Percentiles rank a stretch among this genome's conserved stretches.
Conservation (phyloP, 2,329 filamentous ascomycete genomes). For the Colletotrichum spaethianum region DNA sequence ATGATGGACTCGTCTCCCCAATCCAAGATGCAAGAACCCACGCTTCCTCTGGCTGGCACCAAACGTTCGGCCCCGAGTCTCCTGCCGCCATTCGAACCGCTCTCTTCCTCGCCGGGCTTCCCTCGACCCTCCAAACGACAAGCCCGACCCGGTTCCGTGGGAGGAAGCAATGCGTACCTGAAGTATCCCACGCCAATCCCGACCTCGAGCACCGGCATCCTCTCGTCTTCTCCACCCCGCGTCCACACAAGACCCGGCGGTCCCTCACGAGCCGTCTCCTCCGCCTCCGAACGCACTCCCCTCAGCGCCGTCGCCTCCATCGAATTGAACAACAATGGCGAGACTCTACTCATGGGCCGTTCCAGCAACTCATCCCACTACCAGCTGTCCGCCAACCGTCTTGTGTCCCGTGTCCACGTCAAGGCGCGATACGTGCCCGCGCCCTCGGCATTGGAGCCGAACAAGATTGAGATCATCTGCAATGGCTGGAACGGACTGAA, state of each 20-base stretch:
- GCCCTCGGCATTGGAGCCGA: constrained; percentile 75
- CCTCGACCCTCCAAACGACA: constrained; percentile 80
- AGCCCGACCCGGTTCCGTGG: constrained; percentile 56
- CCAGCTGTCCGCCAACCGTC: constrained; percentile 90
- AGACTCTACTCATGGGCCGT: constrained; percentile 87
- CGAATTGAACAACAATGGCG: constrained; percentile 84
- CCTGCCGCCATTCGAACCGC: constrained; percentile 83
- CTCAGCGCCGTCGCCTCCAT: constrained; percentile 87
- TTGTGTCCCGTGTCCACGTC: constrained; percentile 94
- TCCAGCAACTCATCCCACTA: constrained; percentile 97
- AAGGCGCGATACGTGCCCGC: constrained; percentile 86
- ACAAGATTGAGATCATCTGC: constrained; percentile 90
- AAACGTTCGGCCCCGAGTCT: constrained; percentile 78
- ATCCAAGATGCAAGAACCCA: constrained; percentile 52
- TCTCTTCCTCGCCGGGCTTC: constrained; percentile 82
- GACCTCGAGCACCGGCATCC: constrained; percentile 92
- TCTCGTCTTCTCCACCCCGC: constrained; percentile 86
- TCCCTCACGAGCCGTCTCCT: constrained; percentile 63
- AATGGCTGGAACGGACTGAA: constrained; percentile 96
- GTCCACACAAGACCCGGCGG: constrained; percentile 45
- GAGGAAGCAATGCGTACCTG: constrained; percentile 62
- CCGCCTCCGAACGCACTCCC: constrained; percentile 83
- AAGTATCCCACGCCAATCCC: constrained; percentile 95
- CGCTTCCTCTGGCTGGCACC: constrained; percentile 59
- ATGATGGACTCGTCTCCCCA: constrained; percentile 60